Evolutionary conservation across 257 asterid genomes (phyloP).

Genomic region (Cynanchum wilfordii): DNA sequence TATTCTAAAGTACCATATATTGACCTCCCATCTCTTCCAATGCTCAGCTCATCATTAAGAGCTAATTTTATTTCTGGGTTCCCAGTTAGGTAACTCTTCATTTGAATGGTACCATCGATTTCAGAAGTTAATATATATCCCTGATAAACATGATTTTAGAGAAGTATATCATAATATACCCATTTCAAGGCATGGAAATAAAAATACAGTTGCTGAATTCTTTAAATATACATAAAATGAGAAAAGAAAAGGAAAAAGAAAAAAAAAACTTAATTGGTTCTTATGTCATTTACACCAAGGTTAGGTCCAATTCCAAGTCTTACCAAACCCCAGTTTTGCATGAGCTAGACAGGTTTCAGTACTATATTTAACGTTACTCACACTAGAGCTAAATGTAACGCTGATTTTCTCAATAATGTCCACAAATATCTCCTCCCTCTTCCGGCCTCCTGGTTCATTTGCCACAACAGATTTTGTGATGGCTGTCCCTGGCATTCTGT

Average conservation of each 20-base stretch:
- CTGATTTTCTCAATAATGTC: slow-evolving; percentile 98
- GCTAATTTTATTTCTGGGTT: slow-evolving; percentile 98
- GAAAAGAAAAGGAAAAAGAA: neutral
- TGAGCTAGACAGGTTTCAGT: neutral
- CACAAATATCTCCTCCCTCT: slow-evolving; percentile 97
- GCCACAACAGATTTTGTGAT: slow-evolving; percentile 96
- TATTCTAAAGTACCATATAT: slow-evolving; percentile 50
- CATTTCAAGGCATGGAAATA: neutral
- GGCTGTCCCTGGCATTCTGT: slow-evolving; percentile 98
- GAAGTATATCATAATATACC: neutral
- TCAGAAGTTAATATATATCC: slow-evolving; percentile 94
- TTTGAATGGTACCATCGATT: slow-evolving; percentile 98
- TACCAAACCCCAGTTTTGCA: neutral
- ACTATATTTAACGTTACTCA: slow-evolving; percentile 38
- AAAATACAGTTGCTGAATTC: neutral
- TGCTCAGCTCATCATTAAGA: slow-evolving; percentile 83
- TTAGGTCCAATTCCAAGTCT: neutral
- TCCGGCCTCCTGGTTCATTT: slow-evolving; percentile 93
- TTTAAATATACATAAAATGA: neutral
- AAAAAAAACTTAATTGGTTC: neutral
- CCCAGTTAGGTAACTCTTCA: slow-evolving; percentile 98
- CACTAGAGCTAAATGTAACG: slow-evolving; percentile 96
- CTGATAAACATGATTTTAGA: slow-evolving; percentile 20
- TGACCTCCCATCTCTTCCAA: slow-evolving; percentile 71
- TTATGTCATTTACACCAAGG: neutral